Evolutionary conservation across 164 flowering plant species (phyloP).

Genomic region (Litsea cubeba): DNA sequence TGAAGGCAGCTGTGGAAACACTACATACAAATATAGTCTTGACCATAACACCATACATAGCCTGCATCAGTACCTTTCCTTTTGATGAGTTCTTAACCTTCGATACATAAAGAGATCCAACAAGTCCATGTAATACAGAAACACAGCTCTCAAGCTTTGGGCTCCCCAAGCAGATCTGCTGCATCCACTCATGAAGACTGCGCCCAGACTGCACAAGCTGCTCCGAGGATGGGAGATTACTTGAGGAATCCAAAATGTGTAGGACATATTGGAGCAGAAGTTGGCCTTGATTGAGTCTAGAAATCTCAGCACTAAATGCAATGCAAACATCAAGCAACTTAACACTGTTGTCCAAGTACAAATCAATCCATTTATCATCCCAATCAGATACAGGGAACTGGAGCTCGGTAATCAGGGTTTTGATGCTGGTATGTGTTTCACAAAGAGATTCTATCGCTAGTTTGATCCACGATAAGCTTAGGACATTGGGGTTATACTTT

Average conservation of each 20-base stretch:
- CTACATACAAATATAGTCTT: conserved; percentile 59
- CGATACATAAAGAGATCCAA: conserved; percentile 42
- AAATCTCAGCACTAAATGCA: conserved; percentile 70
- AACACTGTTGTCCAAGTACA: conserved; percentile 75
- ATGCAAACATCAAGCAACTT: conserved; percentile 83
- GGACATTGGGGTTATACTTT: conserved; percentile 38
- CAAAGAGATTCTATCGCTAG: conserved; percentile 62
- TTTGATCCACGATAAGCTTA: conserved; percentile 80
- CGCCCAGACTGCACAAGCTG: conserved; percentile 36
- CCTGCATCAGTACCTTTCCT: conserved; percentile 81
- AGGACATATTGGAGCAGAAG: conserved; percentile 58
- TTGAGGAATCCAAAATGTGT: conserved; percentile 39
- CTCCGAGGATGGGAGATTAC: conserved; percentile 23
- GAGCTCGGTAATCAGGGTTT: conserved; percentile 62
- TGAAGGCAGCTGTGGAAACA: conserved; percentile 57
- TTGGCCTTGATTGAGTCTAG: conserved; percentile 68
- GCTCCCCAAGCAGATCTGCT: conserved; percentile 46
- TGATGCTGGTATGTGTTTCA: conserved; percentile 66
- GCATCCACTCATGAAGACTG: conserved; percentile 67
- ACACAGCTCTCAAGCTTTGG: conserved; percentile 49
- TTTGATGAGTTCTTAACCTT: conserved; percentile 75
- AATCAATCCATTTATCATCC: conserved; percentile 93
- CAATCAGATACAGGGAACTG: conserved; percentile 77
- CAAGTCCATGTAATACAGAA: conserved; percentile 36
- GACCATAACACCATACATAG: conserved; percentile 84